Base-by-base conservation (phyloP, 2,329 filamentous ascomycete species). In the Paracoccidioides brasiliensis region DNA sequence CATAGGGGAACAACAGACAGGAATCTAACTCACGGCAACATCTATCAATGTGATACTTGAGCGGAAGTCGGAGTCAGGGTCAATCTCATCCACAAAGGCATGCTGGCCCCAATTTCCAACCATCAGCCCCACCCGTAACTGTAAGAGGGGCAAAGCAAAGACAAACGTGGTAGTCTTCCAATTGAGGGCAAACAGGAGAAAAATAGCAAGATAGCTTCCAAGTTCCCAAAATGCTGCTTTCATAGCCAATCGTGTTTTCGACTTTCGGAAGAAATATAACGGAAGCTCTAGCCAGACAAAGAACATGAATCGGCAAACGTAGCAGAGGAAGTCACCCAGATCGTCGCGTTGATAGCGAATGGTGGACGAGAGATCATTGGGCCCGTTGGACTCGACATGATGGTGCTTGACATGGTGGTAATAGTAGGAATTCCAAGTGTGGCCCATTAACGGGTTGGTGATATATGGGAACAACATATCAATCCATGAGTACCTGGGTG, bases 351-450 rank as follows among this genome's bases (percentile, higher is more conserved):
- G 85, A 67, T 87, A 90, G 12, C 84, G 78, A 41, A 91, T 78
- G 0, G 87, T 91, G 0, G 85, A 86, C 1, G 83, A 88, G 0
- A 90, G 75, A 64, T 91, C 87, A 49, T 84, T 78, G 0, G 86
- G 85, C 0, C 87, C 87, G 63, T 91, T 91, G 59, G 82, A 84
- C 70, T 90, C 87, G 55, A 90, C 82, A 61, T 91, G 87, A 65
- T 91, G 87, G 65, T 90, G 86, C 74, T 91, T 91, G 65, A 90
- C 85, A 64, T 91, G 87, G 66, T 91, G 87, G 65, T 89, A 90
- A 67, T 80, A 91, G 71, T 91, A 91, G 1, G 83, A 84, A 70
- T 91, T 88, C 85, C 86, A 90, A 0, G 86, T 90, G 64, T 91
- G 87, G 9, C 87, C 87, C 80, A 89, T 85, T 56, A 91, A 70